phyloP scores from a whole-genome alignment of 192 early-diverging fungal species.

The Entomortierella beljakovae region DNA sequence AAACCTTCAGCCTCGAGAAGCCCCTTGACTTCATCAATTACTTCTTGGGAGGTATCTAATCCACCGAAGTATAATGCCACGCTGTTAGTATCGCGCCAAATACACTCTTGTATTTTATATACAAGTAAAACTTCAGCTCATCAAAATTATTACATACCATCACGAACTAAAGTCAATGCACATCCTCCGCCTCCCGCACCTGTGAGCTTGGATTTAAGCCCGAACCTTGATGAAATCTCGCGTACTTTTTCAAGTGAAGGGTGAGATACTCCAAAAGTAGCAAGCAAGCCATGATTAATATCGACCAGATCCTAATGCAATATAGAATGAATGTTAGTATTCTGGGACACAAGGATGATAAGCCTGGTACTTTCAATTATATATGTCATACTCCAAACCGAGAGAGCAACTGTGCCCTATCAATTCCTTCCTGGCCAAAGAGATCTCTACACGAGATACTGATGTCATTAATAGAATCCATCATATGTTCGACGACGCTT shows the following conservation, averaged over 20 bases:
- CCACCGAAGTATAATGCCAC: too few relatives aligned
- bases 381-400: conserved; percentile 36
- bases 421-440: conserved; percentile 29
- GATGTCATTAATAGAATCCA: conserved; percentile 78
- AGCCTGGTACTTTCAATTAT: not conserved
- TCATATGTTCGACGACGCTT: conserved; percentile 67
- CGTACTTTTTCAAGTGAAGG: conserved; percentile 83
- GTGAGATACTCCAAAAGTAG: conserved; percentile 87
- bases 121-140: not conserved
- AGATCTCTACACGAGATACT: conserved; percentile 51
- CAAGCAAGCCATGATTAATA: conserved; percentile 87
- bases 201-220: conserved; percentile 89
- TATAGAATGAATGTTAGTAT: not conserved
- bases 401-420: conserved; percentile 19
- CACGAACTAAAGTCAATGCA: conserved; percentile 81
- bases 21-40: conserved; percentile 56
- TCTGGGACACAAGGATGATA: not conserved
- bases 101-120: conserved; percentile 9
- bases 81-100: too few relatives aligned
- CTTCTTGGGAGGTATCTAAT: conserved; percentile 52
- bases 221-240: conserved; percentile 66
- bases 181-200: conserved; percentile 99
- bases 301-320: conserved; percentile 76
- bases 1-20: conserved; percentile 73
- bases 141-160: conserved; percentile 58